Conservation (phyloP, 148 eudicot genomes). For the Fagopyrum esculentum region DNA sequence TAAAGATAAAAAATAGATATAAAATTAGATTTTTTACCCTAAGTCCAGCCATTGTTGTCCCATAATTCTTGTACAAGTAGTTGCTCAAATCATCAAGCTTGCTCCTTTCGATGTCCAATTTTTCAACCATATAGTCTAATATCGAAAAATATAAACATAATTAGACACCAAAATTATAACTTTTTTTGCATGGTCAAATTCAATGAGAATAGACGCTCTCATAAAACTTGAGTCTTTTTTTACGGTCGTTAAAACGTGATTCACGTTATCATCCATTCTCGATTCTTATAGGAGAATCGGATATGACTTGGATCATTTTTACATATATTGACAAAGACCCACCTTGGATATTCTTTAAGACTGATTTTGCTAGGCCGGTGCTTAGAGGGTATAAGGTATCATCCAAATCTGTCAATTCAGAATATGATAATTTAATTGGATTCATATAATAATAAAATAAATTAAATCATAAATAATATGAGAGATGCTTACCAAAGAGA, state of each 20-base stretch:
- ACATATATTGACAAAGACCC: neutral
- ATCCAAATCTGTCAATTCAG: slow-evolving; percentile 58
- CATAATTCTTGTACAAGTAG: slow-evolving; percentile 70
- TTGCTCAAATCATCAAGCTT: slow-evolving; percentile 47
- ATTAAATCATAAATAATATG: neutral
- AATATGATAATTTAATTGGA: neutral
- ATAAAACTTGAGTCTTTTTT: too few species aligned
- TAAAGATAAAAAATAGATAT: slow-evolving; percentile 8
- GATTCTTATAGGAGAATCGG: too few species aligned
- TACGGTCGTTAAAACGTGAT: too few species aligned
- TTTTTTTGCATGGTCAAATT: too few species aligned
- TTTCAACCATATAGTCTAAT: slow-evolving; percentile 77
- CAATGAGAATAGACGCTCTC: too few species aligned
- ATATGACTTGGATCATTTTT: too few species aligned
- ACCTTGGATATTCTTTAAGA: slow-evolving; percentile 69
- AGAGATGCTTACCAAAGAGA: slow-evolving; percentile 51
- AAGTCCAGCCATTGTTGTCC: slow-evolving; percentile 97
- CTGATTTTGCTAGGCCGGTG: slow-evolving; percentile 52
- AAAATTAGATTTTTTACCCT: slow-evolving; percentile 46
- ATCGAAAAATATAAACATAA: neutral
- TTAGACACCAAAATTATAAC: neutral
- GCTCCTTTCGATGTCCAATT: slow-evolving; percentile 60
- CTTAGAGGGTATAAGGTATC: slow-evolving; percentile 82
- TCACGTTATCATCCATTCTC: too few species aligned
- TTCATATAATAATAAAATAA: neutral